phyloP scores from a whole-genome alignment of 345 rosid species.

The Citrus glauca region DNA sequence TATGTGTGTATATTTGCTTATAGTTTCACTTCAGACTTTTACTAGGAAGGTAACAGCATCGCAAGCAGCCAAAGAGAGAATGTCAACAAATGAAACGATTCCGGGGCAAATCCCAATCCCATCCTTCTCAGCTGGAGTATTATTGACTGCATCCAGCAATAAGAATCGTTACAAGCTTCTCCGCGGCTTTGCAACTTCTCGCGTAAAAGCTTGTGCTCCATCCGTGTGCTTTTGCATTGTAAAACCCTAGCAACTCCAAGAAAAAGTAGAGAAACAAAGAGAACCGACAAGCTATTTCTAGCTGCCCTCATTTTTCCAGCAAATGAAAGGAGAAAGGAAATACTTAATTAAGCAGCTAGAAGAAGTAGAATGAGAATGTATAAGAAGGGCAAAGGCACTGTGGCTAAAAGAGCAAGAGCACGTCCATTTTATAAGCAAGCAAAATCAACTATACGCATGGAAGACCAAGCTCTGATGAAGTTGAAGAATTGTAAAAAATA shows the following conservation, averaged over 20 bases:
- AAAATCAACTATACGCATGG: not conserved
- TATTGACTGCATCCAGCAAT: slow-evolving; percentile 32
- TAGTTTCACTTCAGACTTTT: not conserved
- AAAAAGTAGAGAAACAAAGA: not conserved
- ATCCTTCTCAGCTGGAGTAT: slow-evolving; percentile 39
- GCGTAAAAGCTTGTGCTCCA: slow-evolving; percentile 21
- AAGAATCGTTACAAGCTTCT: slow-evolving; percentile 49
- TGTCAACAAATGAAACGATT: slow-evolving; percentile 56
- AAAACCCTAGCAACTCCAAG: not conserved
- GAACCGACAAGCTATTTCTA: not conserved
- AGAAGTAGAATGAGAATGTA: not conserved
- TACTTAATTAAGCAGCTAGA: not conserved
- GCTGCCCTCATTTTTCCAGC: not conserved
- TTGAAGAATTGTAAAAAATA: not conserved
- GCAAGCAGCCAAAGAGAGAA: slow-evolving; percentile 50
- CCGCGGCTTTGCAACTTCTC: slow-evolving; percentile 31
- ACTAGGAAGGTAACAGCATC: slow-evolving; percentile 60
- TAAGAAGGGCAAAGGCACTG: not conserved
- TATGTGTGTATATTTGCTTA: not conserved
- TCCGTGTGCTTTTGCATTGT: not conserved
- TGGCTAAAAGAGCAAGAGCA: not conserved
- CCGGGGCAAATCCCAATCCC: slow-evolving; percentile 33
- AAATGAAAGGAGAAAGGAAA: not conserved
- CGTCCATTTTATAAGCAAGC: not conserved
- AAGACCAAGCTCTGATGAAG: too few species aligned